Evolutionary conservation across 768 basidiomycete species (phyloP).

Genomic region (Mycena crocata): DNA sequence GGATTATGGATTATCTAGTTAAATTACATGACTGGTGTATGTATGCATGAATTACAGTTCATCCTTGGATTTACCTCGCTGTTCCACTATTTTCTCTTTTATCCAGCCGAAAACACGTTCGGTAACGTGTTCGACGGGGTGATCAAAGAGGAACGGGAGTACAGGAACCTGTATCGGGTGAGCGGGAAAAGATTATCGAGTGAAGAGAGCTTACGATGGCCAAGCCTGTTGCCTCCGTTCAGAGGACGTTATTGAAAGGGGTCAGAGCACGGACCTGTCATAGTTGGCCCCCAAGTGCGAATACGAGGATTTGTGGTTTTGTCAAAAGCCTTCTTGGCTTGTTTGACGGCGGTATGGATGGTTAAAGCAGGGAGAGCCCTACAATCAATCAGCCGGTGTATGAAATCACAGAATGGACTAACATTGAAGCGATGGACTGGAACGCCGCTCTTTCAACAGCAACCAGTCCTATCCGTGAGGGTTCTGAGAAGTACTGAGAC

Average conservation of each 20-base stretch:
- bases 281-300: conserved; percentile 82
- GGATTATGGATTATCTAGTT: no score
- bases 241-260: no score
- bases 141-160: conserved; percentile 82
- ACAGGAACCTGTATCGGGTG: conserved; percentile 56
- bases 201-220: conserved; percentile 56
- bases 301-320: conserved; percentile 68
- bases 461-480: conserved; percentile 73
- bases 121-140: conserved; percentile 80
- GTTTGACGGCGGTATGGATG: conserved; percentile 84
- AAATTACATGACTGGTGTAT: not conserved
- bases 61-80: conserved; percentile 44
- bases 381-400: conserved; percentile 10
- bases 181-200: not conserved
- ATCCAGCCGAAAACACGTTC: conserved; percentile 80
- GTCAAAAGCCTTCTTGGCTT: conserved; percentile 75
- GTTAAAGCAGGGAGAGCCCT: conserved; percentile 89
- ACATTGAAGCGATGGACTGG: conserved; percentile 88
- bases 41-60: conserved; percentile 47
- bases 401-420: conserved; percentile 40
- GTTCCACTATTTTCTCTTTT: conserved; percentile 63
- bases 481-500: conserved; percentile 76
- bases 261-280: no score
- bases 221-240: conserved; percentile 75
- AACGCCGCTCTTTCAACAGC: conserved; percentile 83